phyloP scores from a whole-genome alignment of 345 rosid genomes.

The Moricandia arvensis region DNA sequence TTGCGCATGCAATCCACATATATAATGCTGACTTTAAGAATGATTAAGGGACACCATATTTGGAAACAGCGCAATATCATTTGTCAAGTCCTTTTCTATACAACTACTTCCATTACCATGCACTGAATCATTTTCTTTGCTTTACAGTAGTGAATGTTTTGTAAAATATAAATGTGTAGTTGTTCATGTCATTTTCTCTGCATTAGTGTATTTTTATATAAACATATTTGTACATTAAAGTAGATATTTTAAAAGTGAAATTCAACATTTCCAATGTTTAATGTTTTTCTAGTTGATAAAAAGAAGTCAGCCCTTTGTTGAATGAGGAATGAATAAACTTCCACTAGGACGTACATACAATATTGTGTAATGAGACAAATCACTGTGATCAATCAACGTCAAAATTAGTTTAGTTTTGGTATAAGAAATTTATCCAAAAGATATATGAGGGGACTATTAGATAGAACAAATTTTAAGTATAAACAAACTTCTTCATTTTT shows the following conservation, averaged over 20 bases:
- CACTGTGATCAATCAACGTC: background rate
- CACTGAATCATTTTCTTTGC: constrained; percentile 21
- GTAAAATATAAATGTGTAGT: background rate
- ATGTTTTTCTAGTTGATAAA: background rate
- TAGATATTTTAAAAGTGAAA: background rate
- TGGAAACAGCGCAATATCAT: constrained; percentile 17
- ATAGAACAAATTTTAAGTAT: background rate
- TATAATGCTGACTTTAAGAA: constrained; percentile 23
- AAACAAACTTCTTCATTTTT: background rate
- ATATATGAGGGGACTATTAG: background rate
- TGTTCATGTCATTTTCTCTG: constrained; percentile 2
- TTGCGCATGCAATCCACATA: constrained; percentile 28
- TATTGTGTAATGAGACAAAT: constrained; percentile 1
- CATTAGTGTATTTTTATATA: background rate
- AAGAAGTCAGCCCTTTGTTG: constrained; percentile 6
- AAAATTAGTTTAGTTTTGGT: background rate
- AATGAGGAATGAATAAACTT: constrained; percentile 21
- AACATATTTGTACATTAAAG: background rate
- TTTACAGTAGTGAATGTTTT: constrained; percentile 12
- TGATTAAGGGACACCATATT: constrained; percentile 32
- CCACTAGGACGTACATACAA: constrained; percentile 17
- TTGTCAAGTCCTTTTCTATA: constrained; percentile 14
- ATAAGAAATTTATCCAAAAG: background rate
- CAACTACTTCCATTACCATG: constrained; percentile 36
- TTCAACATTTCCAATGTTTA: background rate